Conservation (phyloP, 768 basidiomycete species). For the Gymnopilus junonius region DNA sequence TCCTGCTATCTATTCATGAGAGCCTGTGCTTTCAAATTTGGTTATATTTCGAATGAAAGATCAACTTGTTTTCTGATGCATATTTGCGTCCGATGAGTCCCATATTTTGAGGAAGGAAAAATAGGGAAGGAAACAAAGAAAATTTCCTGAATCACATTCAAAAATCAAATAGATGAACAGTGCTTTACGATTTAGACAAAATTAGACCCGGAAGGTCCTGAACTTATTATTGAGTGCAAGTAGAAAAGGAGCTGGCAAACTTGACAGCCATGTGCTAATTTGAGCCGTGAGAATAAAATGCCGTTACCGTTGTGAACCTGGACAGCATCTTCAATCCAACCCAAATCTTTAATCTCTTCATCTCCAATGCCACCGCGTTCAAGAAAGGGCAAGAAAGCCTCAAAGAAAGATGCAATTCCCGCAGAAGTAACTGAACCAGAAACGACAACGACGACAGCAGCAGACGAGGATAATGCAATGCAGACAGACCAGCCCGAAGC, state of each 20-base stretch:
- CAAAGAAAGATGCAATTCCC: constrained; percentile 6
- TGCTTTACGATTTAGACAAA: too few relatives aligned
- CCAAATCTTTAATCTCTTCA: background rate
- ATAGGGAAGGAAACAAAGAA: too few relatives aligned
- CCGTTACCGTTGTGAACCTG: background rate
- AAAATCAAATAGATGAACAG: too few relatives aligned
- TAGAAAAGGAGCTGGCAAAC: background rate
- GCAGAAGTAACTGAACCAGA: constrained; percentile 3
- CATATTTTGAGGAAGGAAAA: too few relatives aligned
- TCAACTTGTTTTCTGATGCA: too few relatives aligned
- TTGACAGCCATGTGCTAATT: background rate
- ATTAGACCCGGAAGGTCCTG: too few relatives aligned
- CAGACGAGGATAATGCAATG: constrained; percentile 22
- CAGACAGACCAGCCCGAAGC: constrained; percentile 25
- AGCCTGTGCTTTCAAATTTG: too few relatives aligned
- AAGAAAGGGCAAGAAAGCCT: constrained; percentile 19
- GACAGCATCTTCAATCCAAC: background rate
- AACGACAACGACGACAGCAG: constrained; percentile 11
- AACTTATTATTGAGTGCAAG: too few relatives aligned
- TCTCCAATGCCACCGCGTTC: constrained; percentile 7
- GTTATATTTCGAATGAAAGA: too few relatives aligned
- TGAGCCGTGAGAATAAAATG: background rate
- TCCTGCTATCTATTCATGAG: too few relatives aligned
- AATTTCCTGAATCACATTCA: too few relatives aligned
- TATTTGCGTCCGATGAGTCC: too few relatives aligned